Evolutionary conservation across 2,329 filamentous ascomycete genomes (phyloP).

Genomic region (Fusarium sp.): DNA sequence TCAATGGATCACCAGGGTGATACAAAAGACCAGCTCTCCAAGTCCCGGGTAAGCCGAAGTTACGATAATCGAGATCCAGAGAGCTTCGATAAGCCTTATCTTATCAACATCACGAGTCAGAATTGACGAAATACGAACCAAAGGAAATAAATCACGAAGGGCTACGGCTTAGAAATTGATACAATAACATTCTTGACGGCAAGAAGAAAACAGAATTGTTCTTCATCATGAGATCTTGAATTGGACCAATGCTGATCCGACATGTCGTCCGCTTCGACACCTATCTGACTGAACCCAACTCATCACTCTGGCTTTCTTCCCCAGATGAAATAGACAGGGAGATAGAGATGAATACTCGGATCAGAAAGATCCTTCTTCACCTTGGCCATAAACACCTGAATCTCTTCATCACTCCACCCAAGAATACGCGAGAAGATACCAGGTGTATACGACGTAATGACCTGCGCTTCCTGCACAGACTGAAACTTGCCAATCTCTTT

Average conservation of each 20-base stretch:
- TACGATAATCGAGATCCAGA: neutral
- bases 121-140: rapidly evolving
- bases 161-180: too few relatives aligned
- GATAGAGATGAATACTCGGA: conserved; percentile 31
- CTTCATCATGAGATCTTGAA: neutral
- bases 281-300: rapidly evolving
- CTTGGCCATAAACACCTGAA: conserved; percentile 33
- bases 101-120: neutral
- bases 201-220: too few relatives aligned
- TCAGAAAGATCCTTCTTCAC: conserved; percentile 31
- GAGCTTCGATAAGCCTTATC: neutral
- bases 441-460: conserved; percentile 28
- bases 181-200: rapidly evolving
- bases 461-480: conserved; percentile 28
- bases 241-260: neutral
- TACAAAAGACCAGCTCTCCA: rapidly evolving
- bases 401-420: conserved; percentile 31
- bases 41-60: neutral
- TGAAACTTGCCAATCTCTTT: conserved; percentile 28
- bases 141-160: rapidly evolving
- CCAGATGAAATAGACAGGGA: conserved; percentile 34
- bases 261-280: rapidly evolving
- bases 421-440: conserved; percentile 32
- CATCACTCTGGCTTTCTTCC: conserved; percentile 14
- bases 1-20: rapidly evolving